Evolutionary conservation across 805 yeast genomes (phyloP).

Genomic region (Candida cerambycidarum): DNA sequence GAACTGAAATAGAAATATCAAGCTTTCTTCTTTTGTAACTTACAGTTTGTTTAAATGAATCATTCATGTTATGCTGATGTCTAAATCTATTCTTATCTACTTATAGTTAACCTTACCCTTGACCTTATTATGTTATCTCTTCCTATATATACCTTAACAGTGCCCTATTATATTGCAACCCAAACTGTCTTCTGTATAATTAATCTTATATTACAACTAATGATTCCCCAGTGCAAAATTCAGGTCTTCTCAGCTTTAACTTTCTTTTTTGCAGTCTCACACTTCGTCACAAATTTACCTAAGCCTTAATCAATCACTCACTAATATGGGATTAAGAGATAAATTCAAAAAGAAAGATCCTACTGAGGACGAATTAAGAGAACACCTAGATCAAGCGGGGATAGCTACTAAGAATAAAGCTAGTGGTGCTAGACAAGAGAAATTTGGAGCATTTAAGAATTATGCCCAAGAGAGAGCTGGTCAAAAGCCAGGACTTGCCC

Average conservation of each 20-base stretch:
- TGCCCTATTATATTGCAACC: too few relatives aligned
- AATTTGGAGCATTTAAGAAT: conserved; percentile 50
- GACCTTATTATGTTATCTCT: too few relatives aligned
- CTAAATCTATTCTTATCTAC: too few relatives aligned
- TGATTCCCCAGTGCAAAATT: too few relatives aligned
- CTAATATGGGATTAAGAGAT: conserved; percentile 44
- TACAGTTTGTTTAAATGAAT: background rate
- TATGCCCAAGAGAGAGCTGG: conserved; percentile 46
- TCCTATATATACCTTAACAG: too few relatives aligned
- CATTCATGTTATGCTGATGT: too few relatives aligned
- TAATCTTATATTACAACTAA: too few relatives aligned
- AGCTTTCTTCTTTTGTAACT: conserved; percentile 1
- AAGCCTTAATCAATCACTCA: too few relatives aligned
- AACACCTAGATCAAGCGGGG: conserved; percentile 40
- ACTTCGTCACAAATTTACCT: too few relatives aligned
- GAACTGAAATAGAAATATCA: background rate
- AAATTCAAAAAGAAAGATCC: conserved; percentile 52
- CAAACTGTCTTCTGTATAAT: too few relatives aligned
- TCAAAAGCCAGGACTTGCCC: conserved; percentile 37
- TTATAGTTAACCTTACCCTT: too few relatives aligned
- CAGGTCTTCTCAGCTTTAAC: background rate
- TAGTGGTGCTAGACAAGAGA: conserved; percentile 37
- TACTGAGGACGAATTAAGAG: conserved; percentile 46
- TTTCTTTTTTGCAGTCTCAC: background rate
- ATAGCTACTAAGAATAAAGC: conserved; percentile 36